These are phyloP conservation scores for Penicillium steckii DNA, from an alignment of 495 filamentous ascomycete genomes.

Conservation along the genomic window DNA sequence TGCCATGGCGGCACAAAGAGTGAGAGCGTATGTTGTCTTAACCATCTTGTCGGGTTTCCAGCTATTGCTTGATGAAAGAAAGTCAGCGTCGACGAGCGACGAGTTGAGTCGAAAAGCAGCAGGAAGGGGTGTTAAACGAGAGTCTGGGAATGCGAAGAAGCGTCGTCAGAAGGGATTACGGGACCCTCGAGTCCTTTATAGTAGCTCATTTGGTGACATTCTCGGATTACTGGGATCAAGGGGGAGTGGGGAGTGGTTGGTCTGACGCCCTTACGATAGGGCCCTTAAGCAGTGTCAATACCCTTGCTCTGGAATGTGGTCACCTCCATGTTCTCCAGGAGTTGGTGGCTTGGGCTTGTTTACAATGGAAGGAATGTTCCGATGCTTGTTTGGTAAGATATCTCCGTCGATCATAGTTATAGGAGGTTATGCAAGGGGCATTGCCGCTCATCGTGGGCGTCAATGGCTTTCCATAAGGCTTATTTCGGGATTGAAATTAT, in stretches of 20 bases:
- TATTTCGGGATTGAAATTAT: background rate
- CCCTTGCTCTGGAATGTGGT: constrained; percentile 17
- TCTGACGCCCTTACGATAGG: background rate
- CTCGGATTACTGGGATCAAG: constrained; percentile 22
- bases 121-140: constrained; percentile 9
- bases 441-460: background rate
- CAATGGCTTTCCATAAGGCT: background rate
- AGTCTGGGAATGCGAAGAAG: constrained; percentile 21
- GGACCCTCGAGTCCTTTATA: constrained; percentile 10
- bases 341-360: constrained; percentile 4
- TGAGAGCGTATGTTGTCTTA: constrained; percentile 25
- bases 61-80: constrained; percentile 8
- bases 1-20: constrained; percentile 25
- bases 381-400: constrained; percentile 18
- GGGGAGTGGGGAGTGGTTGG: constrained; percentile 5
- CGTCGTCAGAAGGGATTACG: constrained; percentile 3
- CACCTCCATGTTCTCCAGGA: background rate
- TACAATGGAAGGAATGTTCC: constrained; percentile 16
- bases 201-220: constrained; percentile 18
- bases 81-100: constrained; percentile 26
- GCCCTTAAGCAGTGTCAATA: constrained; percentile 9
- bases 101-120: background rate
- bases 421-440: constrained; percentile 25
- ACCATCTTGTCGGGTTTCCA: constrained; percentile 19
- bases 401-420: constrained; percentile 20